Conservation (phyloP, 139 green algal species). For the Nannochloris sp. region DNA sequence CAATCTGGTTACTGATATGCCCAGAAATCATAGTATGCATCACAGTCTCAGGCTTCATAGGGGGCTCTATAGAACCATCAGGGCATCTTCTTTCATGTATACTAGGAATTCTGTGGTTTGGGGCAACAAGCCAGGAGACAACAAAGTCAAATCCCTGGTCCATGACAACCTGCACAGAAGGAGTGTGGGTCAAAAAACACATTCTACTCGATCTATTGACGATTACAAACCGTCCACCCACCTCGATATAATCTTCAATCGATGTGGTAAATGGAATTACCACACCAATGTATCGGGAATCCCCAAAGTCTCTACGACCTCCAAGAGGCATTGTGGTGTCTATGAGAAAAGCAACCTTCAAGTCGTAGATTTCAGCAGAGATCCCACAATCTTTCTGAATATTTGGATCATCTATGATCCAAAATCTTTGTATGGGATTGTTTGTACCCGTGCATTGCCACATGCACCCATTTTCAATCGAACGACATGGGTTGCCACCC, state of each 20-base stretch:
- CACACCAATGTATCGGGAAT: constrained; percentile 75
- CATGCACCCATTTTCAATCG: too few species aligned
- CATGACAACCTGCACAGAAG: constrained; percentile 39
- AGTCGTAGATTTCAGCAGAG: too few species aligned
- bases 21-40: constrained; percentile 42
- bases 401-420: too few species aligned
- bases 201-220: not conserved
- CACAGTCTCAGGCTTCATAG: constrained; percentile 56
- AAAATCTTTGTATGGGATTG: too few species aligned
- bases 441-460: too few species aligned
- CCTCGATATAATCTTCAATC: not conserved
- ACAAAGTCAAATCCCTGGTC: constrained; percentile 88
- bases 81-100: constrained; percentile 14
- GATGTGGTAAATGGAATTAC: constrained; percentile 40
- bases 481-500: too few species aligned
- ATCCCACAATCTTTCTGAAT: too few species aligned
- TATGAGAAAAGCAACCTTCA: not conserved
- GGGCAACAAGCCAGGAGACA: constrained; percentile 60
- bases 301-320: constrained; percentile 71
- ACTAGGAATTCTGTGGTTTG: constrained; percentile 21
- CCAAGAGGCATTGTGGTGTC: constrained; percentile 81
- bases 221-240: not conserved
- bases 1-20: constrained; percentile 63
- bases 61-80: constrained; percentile 25
- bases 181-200: not conserved